A percentile compares a stretch with the other conserved stretches of the same genome.
phyloP scores from a whole-genome alignment of 192 early-diverging fungal species.

The Gonapodya prolifera region DNA sequence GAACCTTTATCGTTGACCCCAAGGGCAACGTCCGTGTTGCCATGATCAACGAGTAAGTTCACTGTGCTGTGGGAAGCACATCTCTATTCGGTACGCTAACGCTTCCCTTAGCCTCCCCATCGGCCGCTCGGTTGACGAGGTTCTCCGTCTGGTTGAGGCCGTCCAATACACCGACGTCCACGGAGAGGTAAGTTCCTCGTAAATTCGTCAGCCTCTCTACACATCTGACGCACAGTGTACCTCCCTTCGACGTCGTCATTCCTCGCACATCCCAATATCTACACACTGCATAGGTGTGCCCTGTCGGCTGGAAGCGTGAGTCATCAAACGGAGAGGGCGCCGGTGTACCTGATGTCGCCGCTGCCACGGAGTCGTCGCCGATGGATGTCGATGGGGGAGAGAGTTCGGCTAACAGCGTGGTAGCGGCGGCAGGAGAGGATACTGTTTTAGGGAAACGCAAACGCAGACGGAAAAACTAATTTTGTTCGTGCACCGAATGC shows the following conservation, averaged over 20 bases:
- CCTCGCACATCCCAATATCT: not conserved
- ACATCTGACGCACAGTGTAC: too few relatives aligned
- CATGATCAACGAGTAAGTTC: constrained; percentile 72
- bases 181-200: constrained; percentile 30
- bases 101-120: constrained; percentile 17
- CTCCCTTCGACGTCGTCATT: too few relatives aligned
- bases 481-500: not conserved
- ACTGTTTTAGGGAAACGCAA: not conserved
- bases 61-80: not conserved
- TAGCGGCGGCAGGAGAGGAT: not conserved
- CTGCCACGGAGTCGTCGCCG: not conserved
- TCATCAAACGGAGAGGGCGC: not conserved
- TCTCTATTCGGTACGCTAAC: not conserved
- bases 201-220: not conserved
- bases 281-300: constrained; percentile 64
- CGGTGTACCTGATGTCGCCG: not conserved
- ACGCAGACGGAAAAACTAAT: not conserved
- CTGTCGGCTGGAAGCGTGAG: constrained; percentile 56
- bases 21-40: constrained; percentile 74
- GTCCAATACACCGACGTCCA: constrained; percentile 82
- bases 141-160: constrained; percentile 77
- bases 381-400: not conserved
- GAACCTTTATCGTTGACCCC: constrained; percentile 85
- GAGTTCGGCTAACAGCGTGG: not conserved
- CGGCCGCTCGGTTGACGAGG: constrained; percentile 70